phyloP scores from a whole-genome alignment of 352 stramenopile genomes.

The Poterioochromonas sp. region DNA sequence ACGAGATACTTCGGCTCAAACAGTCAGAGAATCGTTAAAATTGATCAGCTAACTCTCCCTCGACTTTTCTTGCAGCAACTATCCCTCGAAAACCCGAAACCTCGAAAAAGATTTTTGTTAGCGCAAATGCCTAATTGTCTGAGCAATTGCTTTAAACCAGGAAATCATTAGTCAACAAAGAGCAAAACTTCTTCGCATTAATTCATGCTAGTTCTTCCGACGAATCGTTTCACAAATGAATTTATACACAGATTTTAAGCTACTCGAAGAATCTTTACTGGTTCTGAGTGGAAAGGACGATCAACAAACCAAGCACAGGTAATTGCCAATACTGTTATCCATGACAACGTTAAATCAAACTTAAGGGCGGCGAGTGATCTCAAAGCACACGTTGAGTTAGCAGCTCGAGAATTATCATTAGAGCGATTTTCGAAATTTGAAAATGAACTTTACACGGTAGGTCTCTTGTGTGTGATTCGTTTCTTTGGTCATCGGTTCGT shows the following conservation, averaged over 20 bases:
- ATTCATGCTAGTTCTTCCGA: no score
- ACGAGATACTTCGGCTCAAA: no score
- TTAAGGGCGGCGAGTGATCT: slow-evolving; percentile 39
- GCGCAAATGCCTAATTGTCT: no score
- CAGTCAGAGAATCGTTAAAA: no score
- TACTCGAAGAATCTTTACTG: not conserved
- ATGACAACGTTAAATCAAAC: not conserved
- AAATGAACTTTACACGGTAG: slow-evolving; percentile 39
- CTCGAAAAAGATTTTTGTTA: no score
- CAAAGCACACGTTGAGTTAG: slow-evolving; percentile 38
- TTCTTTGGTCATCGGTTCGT: not conserved
- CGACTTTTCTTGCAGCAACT: no score
- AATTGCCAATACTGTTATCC: not conserved
- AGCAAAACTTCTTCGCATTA: no score
- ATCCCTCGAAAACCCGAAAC: no score
- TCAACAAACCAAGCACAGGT: not conserved
- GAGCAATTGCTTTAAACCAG: no score
- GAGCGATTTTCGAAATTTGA: slow-evolving; percentile 48
- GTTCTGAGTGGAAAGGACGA: not conserved
- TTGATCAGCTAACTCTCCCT: no score
- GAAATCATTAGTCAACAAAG: no score
- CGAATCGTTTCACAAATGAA: slow-evolving; percentile 14
- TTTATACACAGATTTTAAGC: slow-evolving; percentile 17
- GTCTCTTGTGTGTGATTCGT: not conserved
- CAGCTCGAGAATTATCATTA: slow-evolving; percentile 42